Percentiles rank a stretch among this genome's conserved stretches.
Evolutionary conservation across 306 rosid genomes (phyloP).

Genomic region (Lathyrus aphaca): DNA sequence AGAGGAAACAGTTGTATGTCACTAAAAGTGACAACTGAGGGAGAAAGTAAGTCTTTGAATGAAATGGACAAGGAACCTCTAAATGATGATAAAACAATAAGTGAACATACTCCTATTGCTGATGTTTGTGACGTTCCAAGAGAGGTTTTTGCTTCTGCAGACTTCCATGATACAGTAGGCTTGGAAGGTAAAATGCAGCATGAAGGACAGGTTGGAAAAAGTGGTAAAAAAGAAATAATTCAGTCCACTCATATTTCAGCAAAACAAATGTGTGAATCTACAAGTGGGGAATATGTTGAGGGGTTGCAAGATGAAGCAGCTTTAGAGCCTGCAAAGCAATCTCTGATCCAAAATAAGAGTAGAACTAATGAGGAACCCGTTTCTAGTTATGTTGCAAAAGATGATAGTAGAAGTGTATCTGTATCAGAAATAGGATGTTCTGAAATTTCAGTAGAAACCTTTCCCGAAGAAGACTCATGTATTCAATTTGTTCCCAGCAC

Average conservation of each 20-base stretch:
- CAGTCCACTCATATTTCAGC: slow-evolving; percentile 42
- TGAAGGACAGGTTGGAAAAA: slow-evolving; percentile 39
- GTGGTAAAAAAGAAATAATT: slow-evolving; percentile 35
- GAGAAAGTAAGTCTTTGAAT: slow-evolving; percentile 21
- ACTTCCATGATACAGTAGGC: slow-evolving; percentile 32
- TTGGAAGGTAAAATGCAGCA: slow-evolving; percentile 42
- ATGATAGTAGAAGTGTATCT: slow-evolving; percentile 38
- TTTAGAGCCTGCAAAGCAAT: slow-evolving; percentile 40
- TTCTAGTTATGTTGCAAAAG: slow-evolving; percentile 37
- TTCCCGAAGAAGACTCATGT: slow-evolving; percentile 39
- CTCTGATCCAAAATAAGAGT: slow-evolving; percentile 39
- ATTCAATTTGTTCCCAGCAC: slow-evolving; percentile 39
- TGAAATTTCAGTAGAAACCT: slow-evolving; percentile 45
- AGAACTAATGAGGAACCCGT: slow-evolving; percentile 42
- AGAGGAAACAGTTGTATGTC: slow-evolving; percentile 18
- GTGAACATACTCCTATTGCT: slow-evolving; percentile 20
- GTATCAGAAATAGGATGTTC: slow-evolving; percentile 27
- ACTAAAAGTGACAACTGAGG: slow-evolving; percentile 22
- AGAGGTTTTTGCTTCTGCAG: slow-evolving; percentile 39
- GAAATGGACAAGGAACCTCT: slow-evolving; percentile 36
- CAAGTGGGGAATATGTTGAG: slow-evolving; percentile 39
- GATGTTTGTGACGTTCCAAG: slow-evolving; percentile 38
- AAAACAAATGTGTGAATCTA: slow-evolving; percentile 43
- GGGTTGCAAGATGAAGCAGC: slow-evolving; percentile 36
- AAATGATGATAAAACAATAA: slow-evolving; percentile 32